Percentiles rank a stretch among this genome's conserved stretches.
phyloP scores from a whole-genome alignment of 495 filamentous ascomycete genomes.

The Pyrenopolyporus hunteri region DNA sequence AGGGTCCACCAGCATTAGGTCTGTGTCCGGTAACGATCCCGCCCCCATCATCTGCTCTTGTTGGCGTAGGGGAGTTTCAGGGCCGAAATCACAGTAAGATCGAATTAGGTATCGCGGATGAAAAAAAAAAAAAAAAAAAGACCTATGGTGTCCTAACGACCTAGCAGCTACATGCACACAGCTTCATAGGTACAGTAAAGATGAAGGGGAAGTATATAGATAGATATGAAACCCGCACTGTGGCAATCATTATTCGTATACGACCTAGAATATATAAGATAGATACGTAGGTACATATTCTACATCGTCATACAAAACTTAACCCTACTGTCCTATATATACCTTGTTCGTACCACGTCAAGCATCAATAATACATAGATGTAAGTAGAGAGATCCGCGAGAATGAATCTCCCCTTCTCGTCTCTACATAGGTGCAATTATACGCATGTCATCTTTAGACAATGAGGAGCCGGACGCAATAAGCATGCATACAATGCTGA shows the following conservation, averaged over 20 bases:
- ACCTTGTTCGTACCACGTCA: not conserved
- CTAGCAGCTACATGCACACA: too few species aligned
- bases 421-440: not conserved
- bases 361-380: conserved; percentile 14
- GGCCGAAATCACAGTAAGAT: not conserved
- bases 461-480: conserved; percentile 5
- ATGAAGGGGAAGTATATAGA: too few species aligned
- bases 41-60: conserved; percentile 3
- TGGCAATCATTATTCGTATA: too few species aligned
- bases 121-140: conserved; percentile 4
- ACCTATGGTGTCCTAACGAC: too few species aligned
- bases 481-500: conserved; percentile 33
- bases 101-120: not conserved
- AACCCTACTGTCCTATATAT: conserved; percentile 9
- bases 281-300: too few species aligned
- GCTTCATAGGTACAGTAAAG: too few species aligned
- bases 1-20: not conserved
- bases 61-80: conserved; percentile 12
- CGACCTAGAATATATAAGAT: too few species aligned
- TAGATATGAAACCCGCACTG: too few species aligned
- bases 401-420: conserved; percentile 6
- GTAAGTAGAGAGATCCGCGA: not conserved
- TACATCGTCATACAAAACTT: conserved; percentile 19
- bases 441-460: conserved; percentile 6
- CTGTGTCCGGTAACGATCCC: conserved; percentile 11